A percentile compares a stretch with the other conserved stretches of the same genome.
These are phyloP conservation scores for Aspergillus sp. DNA, from an alignment of 2,329 filamentous ascomycete genomes.

Conservation along the genomic window DNA sequence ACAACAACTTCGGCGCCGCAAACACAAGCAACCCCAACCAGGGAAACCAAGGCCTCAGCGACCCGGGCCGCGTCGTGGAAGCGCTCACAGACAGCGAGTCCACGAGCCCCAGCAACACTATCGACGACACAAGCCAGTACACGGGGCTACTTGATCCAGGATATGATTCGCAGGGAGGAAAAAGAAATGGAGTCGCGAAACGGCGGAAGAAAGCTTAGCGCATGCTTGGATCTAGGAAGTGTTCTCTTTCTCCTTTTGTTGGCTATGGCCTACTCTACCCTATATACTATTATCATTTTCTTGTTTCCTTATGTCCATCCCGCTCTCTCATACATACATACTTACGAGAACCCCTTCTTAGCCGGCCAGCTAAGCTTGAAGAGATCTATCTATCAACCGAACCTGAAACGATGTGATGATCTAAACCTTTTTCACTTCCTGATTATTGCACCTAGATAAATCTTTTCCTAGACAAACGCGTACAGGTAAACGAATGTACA, in stretches of 20 bases:
- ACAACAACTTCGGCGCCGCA: constrained; percentile 29
- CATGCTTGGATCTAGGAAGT: not conserved
- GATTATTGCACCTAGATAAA: no score
- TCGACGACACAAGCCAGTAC: constrained; percentile 35
- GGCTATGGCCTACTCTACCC: not conserved
- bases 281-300: not conserved
- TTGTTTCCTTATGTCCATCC: not conserved
- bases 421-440: not conserved
- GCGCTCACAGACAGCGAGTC: constrained; percentile 51
- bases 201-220: constrained; percentile 39
- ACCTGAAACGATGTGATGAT: not conserved
- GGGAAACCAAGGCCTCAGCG: constrained; percentile 20
- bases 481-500: not conserved
- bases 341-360: constrained; percentile 1
- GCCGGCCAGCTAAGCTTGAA: constrained; percentile 3
- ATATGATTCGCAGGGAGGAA: constrained; percentile 25
- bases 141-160: constrained; percentile 11
- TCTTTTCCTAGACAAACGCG: no score
- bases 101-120: constrained; percentile 45
- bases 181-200: constrained; percentile 34
- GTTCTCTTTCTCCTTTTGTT: constrained; percentile 4
- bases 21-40: constrained; percentile 20
- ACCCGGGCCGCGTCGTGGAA: constrained; percentile 44
- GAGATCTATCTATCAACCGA: not conserved
- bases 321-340: not conserved